Base-by-base conservation (phyloP, 1,284 basidiomycete genomes). In the Apiotrichum laibachii region DNA sequence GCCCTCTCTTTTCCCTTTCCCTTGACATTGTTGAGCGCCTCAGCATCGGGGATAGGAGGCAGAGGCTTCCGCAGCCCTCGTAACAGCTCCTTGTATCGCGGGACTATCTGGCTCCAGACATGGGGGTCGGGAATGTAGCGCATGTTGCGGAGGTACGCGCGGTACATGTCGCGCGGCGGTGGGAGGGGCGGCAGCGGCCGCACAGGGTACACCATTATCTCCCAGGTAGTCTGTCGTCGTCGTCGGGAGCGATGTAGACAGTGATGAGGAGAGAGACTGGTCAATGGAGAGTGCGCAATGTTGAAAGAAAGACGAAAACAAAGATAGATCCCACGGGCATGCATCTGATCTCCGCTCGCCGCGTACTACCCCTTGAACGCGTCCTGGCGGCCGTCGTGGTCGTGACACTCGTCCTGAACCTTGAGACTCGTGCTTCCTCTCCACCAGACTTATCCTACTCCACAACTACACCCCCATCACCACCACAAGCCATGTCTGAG, bases 121-220 rank as follows among this genome's bases (percentile, higher is more conserved):
- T 75, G 70, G 9, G 73, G 73, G 59, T 77, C 73, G 10, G 70
- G 73, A 0, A 77, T 18, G 21, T 64, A 57, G 4, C 66, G 64
- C 22, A 77, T 59, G 57, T 72, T 62, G 31, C 66, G 62, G 7
- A 75, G 65, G 50, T 61, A 71, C 0, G 60, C 47, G 22, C 73
- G 64, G 53, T 77, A 77, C 43, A 71, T 51, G 13, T 54, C 53
- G 15, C 60, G 53, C n/a, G 53, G 50, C 6, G 40, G 21, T 0
- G 34, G 15, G 9, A 40, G 22, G 11, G 22, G 43, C 42, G 49
- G 45, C 21, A 43, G 19, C 48, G 39, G 35, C 21, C 40, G 47
- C 33, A 21, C 42, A 19, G 39, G n/a, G 43, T 44, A 21, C 43
- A n/a, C n/a, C 21, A n/a, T 5, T 19, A 26, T 22, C 35, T 10